Percentiles rank a stretch among this genome's conserved stretches.
Conservation (phyloP, 2,329 filamentous ascomycete species). For the Talaromyces amestolkiae region DNA sequence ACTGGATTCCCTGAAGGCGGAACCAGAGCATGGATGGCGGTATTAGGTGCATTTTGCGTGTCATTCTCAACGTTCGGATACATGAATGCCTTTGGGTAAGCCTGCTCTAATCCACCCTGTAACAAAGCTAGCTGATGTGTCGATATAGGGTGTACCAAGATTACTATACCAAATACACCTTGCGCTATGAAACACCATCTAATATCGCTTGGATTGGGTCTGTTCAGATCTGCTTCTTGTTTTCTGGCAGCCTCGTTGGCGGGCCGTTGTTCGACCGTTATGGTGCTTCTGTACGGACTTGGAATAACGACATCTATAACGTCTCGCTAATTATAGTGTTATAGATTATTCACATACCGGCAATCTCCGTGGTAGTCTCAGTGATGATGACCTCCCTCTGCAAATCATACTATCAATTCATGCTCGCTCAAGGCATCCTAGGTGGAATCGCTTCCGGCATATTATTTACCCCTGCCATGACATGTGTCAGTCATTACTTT, state of each 20-base stretch:
- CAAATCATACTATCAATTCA: slow-evolving; percentile 45
- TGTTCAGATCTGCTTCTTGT: slow-evolving; percentile 52
- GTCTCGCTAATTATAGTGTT: slow-evolving; percentile 44
- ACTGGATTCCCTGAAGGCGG: slow-evolving; percentile 36
- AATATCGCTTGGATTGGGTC: slow-evolving; percentile 55
- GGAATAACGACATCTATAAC: slow-evolving; percentile 30
- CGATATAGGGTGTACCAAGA: slow-evolving; percentile 1
- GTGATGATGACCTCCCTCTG: slow-evolving; percentile 47
- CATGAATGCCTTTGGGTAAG: slow-evolving; percentile 52
- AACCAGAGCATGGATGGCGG: slow-evolving; percentile 45
- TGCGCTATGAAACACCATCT: slow-evolving; percentile 33
- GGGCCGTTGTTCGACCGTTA: slow-evolving; percentile 56
- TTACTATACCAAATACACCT: not conserved
- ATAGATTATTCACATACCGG: slow-evolving; percentile 34
- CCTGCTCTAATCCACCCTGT: slow-evolving; percentile 32
- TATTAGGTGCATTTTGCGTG: slow-evolving; percentile 48
- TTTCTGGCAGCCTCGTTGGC: slow-evolving; percentile 50
- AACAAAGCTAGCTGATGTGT: slow-evolving; percentile 25
- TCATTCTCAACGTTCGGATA: slow-evolving; percentile 53
- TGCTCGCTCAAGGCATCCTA: slow-evolving; percentile 50
- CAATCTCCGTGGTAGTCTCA: slow-evolving; percentile 28
- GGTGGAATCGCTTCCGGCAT: slow-evolving; percentile 47
- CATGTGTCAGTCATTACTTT: slow-evolving; percentile 32
- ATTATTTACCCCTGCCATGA: slow-evolving; percentile 31
- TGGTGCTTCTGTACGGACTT: slow-evolving; percentile 37